These are phyloP conservation scores for Plantago coronopus DNA, from an alignment of 305 asterid genomes.

Conservation along the genomic window DNA sequence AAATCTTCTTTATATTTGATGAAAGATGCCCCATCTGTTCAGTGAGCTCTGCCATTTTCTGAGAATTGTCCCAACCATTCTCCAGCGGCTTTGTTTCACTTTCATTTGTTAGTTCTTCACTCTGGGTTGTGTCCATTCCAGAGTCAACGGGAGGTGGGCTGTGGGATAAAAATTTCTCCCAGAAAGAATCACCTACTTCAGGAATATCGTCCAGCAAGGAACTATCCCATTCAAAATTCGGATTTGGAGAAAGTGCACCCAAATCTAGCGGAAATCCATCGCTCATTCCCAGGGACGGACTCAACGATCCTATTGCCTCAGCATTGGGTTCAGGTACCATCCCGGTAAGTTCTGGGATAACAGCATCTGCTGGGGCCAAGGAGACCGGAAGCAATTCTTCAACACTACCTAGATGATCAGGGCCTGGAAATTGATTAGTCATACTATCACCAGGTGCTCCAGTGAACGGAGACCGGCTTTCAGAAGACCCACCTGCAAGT, in stretches of 20 bases:
- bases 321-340: constrained; percentile 35
- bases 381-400: constrained; percentile 36
- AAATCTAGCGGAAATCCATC: constrained; percentile 37
- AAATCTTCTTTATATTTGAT: constrained; percentile 44
- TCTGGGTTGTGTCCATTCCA: constrained; percentile 35
- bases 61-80: constrained; percentile 53
- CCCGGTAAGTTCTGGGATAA: constrained; percentile 44
- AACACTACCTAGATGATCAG: constrained; percentile 29
- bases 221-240: constrained; percentile 57
- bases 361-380: constrained; percentile 38
- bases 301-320: constrained; percentile 26
- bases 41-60: constrained; percentile 61
- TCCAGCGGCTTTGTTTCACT: constrained; percentile 34
- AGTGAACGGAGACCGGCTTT: constrained; percentile 34
- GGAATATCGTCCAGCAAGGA: constrained; percentile 65
- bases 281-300: constrained; percentile 34
- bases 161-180: constrained; percentile 63
- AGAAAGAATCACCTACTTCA: constrained; percentile 58
- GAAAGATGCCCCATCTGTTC: constrained; percentile 82
- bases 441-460: constrained; percentile 33
- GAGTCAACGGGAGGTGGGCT: constrained; percentile 44
- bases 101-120: constrained; percentile 40
- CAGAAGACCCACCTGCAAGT: constrained; percentile 31
- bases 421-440: constrained; percentile 26
- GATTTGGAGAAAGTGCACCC: constrained; percentile 41